Conservation (phyloP, 2,329 filamentous ascomycete species). For the Aspergillus sp. region DNA sequence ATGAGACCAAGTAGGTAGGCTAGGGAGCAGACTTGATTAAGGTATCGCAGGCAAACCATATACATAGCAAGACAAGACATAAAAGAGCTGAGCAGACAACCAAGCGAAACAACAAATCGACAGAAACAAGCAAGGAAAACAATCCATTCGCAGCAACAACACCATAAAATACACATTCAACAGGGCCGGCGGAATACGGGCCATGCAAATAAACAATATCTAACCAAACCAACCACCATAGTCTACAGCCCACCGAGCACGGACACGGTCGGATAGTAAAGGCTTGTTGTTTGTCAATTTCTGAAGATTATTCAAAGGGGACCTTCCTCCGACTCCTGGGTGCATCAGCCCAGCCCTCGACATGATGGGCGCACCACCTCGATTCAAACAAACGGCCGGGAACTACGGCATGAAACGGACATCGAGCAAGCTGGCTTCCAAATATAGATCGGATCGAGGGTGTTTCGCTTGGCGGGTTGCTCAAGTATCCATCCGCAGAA, state of each 20-base stretch:
- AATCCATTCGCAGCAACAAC: no score
- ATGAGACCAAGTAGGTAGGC: no score
- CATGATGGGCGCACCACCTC: background rate
- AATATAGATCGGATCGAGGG: background rate
- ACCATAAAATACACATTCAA: no score
- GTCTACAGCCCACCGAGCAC: background rate
- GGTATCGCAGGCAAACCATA: no score
- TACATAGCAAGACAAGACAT: no score
- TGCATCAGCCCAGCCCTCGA: no score
- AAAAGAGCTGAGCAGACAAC: no score
- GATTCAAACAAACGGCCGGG: background rate
- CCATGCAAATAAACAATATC: background rate
- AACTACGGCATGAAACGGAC: background rate
- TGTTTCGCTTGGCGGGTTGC: constrained; percentile 6
- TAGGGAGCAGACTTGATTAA: no score
- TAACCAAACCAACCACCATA: background rate
- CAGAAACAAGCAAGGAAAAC: no score
- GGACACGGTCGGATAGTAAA: background rate
- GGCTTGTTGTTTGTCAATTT: background rate
- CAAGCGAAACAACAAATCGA: no score
- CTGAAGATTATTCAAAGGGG: background rate
- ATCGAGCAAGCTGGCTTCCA: background rate
- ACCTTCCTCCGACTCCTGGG: no score
- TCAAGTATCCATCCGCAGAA: constrained; percentile 7
- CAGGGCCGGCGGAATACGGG: no score